Evolutionary conservation across 176 grass and related monocot genomes (phyloP).

Genomic region (Carex parvula): DNA sequence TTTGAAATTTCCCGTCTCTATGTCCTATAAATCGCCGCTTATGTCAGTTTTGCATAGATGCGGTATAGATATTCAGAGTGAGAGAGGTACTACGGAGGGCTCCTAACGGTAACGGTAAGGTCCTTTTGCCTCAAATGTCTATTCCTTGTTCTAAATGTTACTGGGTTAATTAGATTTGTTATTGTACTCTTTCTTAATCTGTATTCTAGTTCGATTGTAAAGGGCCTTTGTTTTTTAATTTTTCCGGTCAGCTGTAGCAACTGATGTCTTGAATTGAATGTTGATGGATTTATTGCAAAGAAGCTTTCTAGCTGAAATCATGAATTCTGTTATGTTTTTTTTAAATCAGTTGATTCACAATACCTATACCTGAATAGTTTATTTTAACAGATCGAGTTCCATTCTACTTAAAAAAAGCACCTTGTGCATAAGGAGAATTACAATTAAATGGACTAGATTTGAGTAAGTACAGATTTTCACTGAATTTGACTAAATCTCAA

Average conservation of each 20-base stretch:
- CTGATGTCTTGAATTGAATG: conserved; percentile 1
- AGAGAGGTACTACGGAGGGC: not conserved
- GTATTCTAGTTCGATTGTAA: not conserved
- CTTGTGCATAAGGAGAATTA: conserved; percentile 1
- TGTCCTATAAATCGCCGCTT: not conserved
- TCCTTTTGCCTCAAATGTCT: not conserved
- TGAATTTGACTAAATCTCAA: not conserved
- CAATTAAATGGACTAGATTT: not conserved
- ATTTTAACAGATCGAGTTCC: not conserved
- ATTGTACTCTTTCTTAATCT: no score
- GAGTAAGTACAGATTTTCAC: not conserved
- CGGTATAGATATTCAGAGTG: not conserved
- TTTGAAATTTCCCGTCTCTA: not conserved
- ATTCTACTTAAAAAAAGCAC: not conserved
- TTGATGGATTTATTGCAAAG: not conserved
- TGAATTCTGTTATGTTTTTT: not conserved
- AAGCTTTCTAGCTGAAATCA: not conserved
- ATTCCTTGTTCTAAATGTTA: not conserved
- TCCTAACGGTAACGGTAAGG: conserved; percentile 1
- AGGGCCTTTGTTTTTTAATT: not conserved
- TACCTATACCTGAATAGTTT: not conserved
- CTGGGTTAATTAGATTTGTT: conserved; percentile 2
- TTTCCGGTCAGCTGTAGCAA: not conserved
- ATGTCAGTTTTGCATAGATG: not conserved
- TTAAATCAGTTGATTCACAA: not conserved